Percentiles rank a stretch among this genome's conserved stretches.
Evolutionary conservation across 2,329 filamentous ascomycete species (phyloP).

Genomic region (Fusarium chuoi): DNA sequence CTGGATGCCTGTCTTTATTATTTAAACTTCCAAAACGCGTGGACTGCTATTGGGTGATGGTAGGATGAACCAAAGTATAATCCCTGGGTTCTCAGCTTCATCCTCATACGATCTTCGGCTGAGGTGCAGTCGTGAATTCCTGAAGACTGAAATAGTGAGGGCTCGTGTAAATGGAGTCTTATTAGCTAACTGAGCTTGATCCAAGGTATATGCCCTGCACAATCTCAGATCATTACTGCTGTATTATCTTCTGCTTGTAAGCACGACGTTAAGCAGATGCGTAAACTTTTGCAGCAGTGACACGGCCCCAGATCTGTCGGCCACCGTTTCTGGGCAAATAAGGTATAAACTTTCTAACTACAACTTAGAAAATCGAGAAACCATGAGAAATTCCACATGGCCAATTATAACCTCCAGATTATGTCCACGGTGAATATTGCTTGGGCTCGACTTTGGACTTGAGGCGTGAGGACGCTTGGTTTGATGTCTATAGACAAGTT

Average conservation of each 20-base stretch:
- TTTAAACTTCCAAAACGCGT: neutral
- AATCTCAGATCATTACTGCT: neutral
- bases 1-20: fast-evolving
- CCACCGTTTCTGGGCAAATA: fast-evolving
- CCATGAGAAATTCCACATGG: fast-evolving
- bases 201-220: no score
- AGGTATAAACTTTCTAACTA: no score
- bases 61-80: neutral
- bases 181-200: no score
- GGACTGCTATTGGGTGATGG: neutral
- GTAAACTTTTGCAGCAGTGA: no score
- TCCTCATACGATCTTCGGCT: neutral
- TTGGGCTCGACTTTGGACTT: neutral
- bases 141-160: fast-evolving
- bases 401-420: neutral
- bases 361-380: fast-evolving
- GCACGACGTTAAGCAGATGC: no score
- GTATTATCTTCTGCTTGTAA: neutral
- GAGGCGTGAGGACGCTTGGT: neutral
- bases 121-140: no score
- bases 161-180: no score
- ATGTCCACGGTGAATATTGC: neutral
- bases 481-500: neutral
- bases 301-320: neutral
- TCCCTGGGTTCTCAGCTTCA: neutral